Evolutionary conservation across 2,329 filamentous ascomycete genomes (phyloP).

Genomic region (Thelonectria olida): DNA sequence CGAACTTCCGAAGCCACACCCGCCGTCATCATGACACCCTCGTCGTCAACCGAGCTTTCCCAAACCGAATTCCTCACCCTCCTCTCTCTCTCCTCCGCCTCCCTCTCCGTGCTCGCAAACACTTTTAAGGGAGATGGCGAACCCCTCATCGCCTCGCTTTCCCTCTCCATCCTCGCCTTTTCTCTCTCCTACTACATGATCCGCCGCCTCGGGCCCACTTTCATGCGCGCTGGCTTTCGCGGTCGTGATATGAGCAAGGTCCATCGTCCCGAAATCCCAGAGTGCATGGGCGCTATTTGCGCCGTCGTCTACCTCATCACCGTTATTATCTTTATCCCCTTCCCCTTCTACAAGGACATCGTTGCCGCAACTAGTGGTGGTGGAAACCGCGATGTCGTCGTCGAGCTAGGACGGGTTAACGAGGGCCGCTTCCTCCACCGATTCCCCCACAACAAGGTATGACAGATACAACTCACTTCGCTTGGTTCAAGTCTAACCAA

Average conservation of each 20-base stretch:
- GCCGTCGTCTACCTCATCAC: constrained; percentile 91
- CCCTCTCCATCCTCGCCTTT: constrained; percentile 87
- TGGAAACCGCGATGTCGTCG: constrained; percentile 87
- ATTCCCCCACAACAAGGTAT: constrained; percentile 93
- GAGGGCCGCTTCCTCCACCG: constrained; percentile 86
- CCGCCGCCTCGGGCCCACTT: constrained; percentile 90
- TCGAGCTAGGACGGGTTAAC: constrained; percentile 77
- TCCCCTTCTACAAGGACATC: constrained; percentile 98
- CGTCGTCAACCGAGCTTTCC: constrained; percentile 54
- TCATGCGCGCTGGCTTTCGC: constrained; percentile 88
- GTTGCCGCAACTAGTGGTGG: constrained; percentile 93
- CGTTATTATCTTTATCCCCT: constrained; percentile 92
- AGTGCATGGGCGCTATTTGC: constrained; percentile 95
- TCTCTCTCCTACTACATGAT: constrained; percentile 85
- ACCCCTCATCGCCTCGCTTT: constrained; percentile 86
- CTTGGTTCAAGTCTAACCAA: background rate
- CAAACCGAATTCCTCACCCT: constrained; percentile 63
- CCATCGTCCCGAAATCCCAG: constrained; percentile 80
- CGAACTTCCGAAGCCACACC: background rate
- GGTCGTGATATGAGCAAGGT: constrained; percentile 85
- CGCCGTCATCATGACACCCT: constrained; percentile 40
- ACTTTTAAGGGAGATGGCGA: constrained; percentile 87
- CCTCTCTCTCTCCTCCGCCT: constrained; percentile 72
- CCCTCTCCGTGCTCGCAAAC: constrained; percentile 78
- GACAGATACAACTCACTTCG: constrained; percentile 2